Percentiles rank a stretch among this genome's conserved stretches.
phyloP scores from a whole-genome alignment of 257 asterid species.

The Linaria vulgaris region DNA sequence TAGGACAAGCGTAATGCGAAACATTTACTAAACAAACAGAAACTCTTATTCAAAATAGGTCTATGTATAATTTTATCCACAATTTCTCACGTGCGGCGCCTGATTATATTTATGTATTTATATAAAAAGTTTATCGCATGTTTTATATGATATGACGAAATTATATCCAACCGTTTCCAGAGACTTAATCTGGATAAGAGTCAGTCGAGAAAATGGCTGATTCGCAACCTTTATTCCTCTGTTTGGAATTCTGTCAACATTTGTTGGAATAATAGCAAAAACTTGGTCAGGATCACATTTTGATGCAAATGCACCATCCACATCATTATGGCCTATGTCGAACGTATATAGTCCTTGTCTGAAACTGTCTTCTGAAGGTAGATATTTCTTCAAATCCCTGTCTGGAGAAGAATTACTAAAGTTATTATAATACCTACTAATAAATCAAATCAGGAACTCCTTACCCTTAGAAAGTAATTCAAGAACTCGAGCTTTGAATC shows the following conservation, averaged over 20 bases:
- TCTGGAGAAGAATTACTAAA: neutral
- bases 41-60: too few species aligned
- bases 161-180: too few species aligned
- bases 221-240: constrained; percentile 11
- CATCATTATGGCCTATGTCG: constrained; percentile 54
- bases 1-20: neutral
- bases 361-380: constrained; percentile 29
- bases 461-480: constrained; percentile 4
- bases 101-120: too few species aligned
- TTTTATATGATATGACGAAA: too few species aligned
- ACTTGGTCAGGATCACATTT: constrained; percentile 27
- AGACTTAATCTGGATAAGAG: too few species aligned
- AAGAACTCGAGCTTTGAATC: constrained; percentile 39
- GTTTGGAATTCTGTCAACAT: constrained; percentile 20
- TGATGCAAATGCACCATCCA: constrained; percentile 35
- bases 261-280: constrained; percentile 32
- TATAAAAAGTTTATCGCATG: too few species aligned
- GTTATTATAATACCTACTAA: too few species aligned
- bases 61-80: too few species aligned
- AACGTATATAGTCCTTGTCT: constrained; percentile 38
- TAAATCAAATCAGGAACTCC: too few species aligned
- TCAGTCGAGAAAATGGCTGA: neutral
- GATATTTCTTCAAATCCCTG: constrained; percentile 1
- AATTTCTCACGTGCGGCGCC: too few species aligned
- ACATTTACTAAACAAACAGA: neutral